Conservation (phyloP, 176 grass and related monocot genomes). For the Echinochloa phyllopogon region DNA sequence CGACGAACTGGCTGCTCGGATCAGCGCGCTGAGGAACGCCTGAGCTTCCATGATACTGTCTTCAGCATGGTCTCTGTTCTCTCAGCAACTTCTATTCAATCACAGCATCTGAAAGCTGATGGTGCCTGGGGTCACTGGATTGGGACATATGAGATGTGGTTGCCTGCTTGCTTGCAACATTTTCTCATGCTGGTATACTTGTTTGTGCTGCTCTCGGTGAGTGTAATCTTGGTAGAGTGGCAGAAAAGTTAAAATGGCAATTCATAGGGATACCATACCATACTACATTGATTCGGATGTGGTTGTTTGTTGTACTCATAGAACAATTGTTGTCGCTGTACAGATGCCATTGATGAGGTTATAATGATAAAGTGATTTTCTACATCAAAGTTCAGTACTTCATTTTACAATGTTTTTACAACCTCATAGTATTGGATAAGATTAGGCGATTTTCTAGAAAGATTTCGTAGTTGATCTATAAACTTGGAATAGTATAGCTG, state of each 20-base stretch:
- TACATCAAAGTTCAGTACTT: neutral
- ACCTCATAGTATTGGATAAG: neutral
- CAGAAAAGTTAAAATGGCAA: neutral
- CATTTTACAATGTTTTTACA: neutral
- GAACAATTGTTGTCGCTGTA: slow-evolving; percentile 33
- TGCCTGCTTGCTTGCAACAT: neutral
- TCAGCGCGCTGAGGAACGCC: slow-evolving; percentile 54
- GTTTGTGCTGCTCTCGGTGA: slow-evolving; percentile 11
- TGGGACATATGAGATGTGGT: neutral
- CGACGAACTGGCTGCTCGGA: slow-evolving; percentile 59
- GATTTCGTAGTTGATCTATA: neutral
- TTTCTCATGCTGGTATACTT: slow-evolving; percentile 41
- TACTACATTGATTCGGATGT: slow-evolving; percentile 24
- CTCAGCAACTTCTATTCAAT: neutral
- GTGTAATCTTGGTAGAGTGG: slow-evolving; percentile 4
- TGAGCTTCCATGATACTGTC: slow-evolving; percentile 1
- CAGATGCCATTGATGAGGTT: slow-evolving; percentile 40
- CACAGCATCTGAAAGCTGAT: neutral
- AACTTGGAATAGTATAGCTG: too few species aligned
- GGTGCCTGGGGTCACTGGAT: slow-evolving; percentile 5
- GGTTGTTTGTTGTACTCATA: slow-evolving; percentile 35
- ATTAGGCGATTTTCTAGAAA: neutral
- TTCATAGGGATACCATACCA: slow-evolving; percentile 40
- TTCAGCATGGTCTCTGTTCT: slow-evolving; percentile 16
- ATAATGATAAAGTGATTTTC: slow-evolving; percentile 24